Percentiles rank a stretch among this genome's conserved stretches.
phyloP scores from a whole-genome alignment of 495 filamentous ascomycete species.

The Lentithecium fluviatile region DNA sequence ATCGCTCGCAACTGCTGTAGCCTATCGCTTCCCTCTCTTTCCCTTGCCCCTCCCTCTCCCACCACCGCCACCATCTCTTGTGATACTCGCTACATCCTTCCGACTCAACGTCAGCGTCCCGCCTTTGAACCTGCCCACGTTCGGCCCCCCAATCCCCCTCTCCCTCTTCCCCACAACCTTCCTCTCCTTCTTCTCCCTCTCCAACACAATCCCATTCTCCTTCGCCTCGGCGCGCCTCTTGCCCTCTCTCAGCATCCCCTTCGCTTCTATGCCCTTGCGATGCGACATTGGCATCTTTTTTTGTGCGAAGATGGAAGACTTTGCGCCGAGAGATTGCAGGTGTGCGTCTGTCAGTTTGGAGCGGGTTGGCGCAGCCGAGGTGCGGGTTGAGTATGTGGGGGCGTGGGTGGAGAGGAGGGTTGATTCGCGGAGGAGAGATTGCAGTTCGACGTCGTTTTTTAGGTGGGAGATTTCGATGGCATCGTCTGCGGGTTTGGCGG shows the following conservation, averaged over 20 bases:
- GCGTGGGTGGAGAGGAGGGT: constrained; percentile 70
- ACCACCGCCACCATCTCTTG: constrained; percentile 42
- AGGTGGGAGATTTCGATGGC: constrained; percentile 61
- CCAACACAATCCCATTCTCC: constrained; percentile 88
- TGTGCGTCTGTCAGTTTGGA: constrained; percentile 81
- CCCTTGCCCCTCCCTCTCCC: constrained; percentile 39
- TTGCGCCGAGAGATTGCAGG: constrained; percentile 75
- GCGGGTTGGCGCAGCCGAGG: constrained; percentile 61
- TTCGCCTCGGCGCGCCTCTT: constrained; percentile 72
- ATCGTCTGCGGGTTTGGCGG: constrained; percentile 47
- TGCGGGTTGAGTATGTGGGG: constrained; percentile 42
- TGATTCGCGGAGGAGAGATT: constrained; percentile 85
- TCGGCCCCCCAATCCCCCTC: constrained; percentile 68
- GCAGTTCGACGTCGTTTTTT: constrained; percentile 89
- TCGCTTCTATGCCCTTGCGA: constrained; percentile 72
- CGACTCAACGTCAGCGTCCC: constrained; percentile 78
- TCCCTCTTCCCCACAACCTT: constrained; percentile 52
- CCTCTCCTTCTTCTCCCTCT: constrained; percentile 55
- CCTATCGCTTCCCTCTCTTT: constrained; percentile 26
- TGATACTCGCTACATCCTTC: constrained; percentile 70
- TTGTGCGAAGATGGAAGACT: constrained; percentile 67
- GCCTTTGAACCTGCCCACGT: constrained; percentile 74
- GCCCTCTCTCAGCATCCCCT: constrained; percentile 62
- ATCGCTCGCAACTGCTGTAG: not conserved
- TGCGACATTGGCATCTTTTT: constrained; percentile 81